phyloP scores from a whole-genome alignment of 306 rosid species.

The Sechiopsis laciniata region DNA sequence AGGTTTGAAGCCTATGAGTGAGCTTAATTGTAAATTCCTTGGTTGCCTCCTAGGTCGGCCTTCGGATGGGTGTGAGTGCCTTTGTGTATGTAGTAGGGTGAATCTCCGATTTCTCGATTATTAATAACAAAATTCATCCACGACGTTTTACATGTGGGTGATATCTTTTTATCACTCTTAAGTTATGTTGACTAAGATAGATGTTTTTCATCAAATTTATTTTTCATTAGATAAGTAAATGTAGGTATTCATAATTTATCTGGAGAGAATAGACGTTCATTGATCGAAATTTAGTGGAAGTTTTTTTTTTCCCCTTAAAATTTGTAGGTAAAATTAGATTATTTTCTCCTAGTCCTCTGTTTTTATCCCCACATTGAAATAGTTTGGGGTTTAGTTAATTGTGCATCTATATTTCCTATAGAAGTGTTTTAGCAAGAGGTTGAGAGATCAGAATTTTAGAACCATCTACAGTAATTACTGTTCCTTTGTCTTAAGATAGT shows the following conservation, averaged over 20 bases:
- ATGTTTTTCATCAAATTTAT: not conserved
- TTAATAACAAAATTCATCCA: not conserved
- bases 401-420: not conserved
- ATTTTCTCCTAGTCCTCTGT: not conserved
- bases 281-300: not conserved
- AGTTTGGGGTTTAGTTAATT: not conserved
- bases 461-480: not conserved
- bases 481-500: not conserved
- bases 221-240: not conserved
- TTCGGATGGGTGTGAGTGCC: too few relatives aligned
- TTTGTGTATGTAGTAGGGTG: too few relatives aligned
- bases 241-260: not conserved
- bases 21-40: too few relatives aligned
- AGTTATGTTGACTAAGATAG: not conserved
- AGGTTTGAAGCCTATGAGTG: too few relatives aligned
- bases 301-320: not conserved
- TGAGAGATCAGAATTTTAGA: not conserved
- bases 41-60: too few relatives aligned
- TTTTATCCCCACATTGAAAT: not conserved
- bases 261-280: not conserved
- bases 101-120: too few relatives aligned
- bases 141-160: not conserved
- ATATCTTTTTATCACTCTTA: not conserved
- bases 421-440: not conserved
- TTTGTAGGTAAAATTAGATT: not conserved